Percentiles rank a stretch among this genome's conserved stretches.
Conservation (phyloP, 1,139 yeast genomes). For the Pichia sp. region DNA sequence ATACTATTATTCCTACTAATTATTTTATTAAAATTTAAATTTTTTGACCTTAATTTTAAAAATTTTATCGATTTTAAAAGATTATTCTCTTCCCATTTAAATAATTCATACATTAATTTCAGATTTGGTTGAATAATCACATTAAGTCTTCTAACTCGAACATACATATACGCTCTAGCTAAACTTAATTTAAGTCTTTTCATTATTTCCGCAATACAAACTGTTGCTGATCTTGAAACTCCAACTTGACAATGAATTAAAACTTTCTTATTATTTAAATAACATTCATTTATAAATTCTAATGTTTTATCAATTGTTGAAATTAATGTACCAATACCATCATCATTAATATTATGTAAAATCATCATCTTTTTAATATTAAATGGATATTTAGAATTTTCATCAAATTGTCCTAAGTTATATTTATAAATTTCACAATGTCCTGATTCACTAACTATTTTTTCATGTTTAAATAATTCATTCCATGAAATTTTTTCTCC, state of each 20-base stretch:
- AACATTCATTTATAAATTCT: conserved; percentile 38
- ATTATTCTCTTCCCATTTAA: conserved; percentile 62
- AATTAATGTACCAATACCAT: conserved; percentile 44
- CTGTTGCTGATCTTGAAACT: conserved; percentile 84
- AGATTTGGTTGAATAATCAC: conserved; percentile 89
- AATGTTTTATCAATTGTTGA: conserved; percentile 36
- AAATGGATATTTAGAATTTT: conserved; percentile 28
- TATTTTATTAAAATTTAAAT: not conserved
- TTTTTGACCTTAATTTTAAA: no score
- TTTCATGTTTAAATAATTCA: conserved; percentile 27
- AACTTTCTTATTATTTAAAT: conserved; percentile 40
- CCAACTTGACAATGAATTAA: conserved; percentile 89
- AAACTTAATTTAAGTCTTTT: conserved; percentile 57
- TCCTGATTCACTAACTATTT: conserved; percentile 23
- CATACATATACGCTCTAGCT: conserved; percentile 71
- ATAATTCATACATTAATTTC: conserved; percentile 76
- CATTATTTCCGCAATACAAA: conserved; percentile 89
- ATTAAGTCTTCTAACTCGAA: conserved; percentile 77
- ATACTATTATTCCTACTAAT: conserved; percentile 1
- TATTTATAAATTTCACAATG: conserved; percentile 26
- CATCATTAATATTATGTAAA: conserved; percentile 42
- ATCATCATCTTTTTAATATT: conserved; percentile 37
- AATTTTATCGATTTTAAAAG: conserved; percentile 6
- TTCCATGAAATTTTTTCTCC: conserved; percentile 79
- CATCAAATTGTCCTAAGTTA: conserved; percentile 19